Evolutionary conservation across 768 basidiomycete genomes (phyloP).

Genomic region (Epithele typhae): DNA sequence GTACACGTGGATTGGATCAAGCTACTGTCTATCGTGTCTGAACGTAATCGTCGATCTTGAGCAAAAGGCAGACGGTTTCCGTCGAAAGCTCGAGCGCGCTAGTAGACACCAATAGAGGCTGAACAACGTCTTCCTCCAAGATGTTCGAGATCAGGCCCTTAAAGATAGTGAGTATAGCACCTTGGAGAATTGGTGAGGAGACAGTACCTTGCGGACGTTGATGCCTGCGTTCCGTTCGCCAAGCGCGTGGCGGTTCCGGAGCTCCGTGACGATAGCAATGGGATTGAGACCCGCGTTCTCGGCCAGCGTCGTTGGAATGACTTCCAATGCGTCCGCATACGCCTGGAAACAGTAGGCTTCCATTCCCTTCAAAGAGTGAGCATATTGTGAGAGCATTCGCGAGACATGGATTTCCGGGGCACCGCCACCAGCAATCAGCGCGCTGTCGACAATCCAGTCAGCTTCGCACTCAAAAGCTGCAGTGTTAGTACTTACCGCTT

Average conservation of each 20-base stretch:
- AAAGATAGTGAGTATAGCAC: neutral
- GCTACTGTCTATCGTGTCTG: conserved; percentile 54
- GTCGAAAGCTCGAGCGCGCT: conserved; percentile 94
- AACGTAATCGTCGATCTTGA: conserved; percentile 95
- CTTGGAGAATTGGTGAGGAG: too few relatives aligned
- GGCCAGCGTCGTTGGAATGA: conserved; percentile 95
- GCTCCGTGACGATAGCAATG: conserved; percentile 95
- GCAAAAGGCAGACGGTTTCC: conserved; percentile 92
- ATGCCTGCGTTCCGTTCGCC: conserved; percentile 96
- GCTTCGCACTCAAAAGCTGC: neutral
- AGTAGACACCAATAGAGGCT: conserved; percentile 91
- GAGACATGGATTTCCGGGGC: conserved; percentile 99
- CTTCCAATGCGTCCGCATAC: conserved; percentile 95
- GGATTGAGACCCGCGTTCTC: conserved; percentile 99
- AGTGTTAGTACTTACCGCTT: conserved; percentile 62
- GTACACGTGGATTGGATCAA: conserved; percentile 13
- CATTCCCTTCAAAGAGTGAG: conserved; percentile 94
- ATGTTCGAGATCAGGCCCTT: conserved; percentile 97
- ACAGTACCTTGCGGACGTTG: conserved; percentile 91
- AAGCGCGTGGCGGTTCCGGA: conserved; percentile 93
- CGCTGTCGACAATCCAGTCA: conserved; percentile 38
- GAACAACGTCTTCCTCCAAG: conserved; percentile 94
- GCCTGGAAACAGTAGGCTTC: conserved; percentile 99
- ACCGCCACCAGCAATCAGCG: conserved; percentile 93
- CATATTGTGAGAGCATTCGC: conserved; percentile 81